Conservation (phyloP, 2,329 filamentous ascomycete species). For the Sclerotinia sclerotiorum region DNA sequence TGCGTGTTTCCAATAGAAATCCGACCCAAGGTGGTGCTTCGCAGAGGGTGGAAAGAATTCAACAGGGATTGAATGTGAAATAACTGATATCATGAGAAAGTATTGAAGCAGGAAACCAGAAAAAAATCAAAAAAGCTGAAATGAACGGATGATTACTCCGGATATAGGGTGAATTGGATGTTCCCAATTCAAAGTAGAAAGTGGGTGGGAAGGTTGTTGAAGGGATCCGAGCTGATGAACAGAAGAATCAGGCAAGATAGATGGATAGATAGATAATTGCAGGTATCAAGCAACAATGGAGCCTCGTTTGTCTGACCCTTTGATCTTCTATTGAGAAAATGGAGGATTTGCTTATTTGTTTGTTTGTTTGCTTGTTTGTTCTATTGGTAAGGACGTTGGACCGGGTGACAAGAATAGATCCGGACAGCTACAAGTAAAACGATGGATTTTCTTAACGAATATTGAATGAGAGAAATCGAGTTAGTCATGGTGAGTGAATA, state of each 20-base stretch:
- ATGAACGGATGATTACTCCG: neutral
- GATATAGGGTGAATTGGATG: neutral
- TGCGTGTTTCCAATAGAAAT: neutral
- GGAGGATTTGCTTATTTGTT: too few relatives aligned
- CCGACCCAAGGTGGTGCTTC: neutral
- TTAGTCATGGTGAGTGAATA: neutral
- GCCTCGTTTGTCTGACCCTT: slow-evolving; percentile 16
- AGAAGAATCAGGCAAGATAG: too few relatives aligned
- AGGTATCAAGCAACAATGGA: neutral
- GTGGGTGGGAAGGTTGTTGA: neutral
- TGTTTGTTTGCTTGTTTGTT: neutral
- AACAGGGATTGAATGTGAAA: neutral
- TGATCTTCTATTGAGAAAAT: neutral
- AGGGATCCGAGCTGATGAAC: slow-evolving; percentile 12
- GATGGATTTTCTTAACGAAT: too few relatives aligned
- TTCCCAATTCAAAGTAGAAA: neutral
- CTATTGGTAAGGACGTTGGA: neutral
- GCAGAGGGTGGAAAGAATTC: neutral
- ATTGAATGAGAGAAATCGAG: neutral
- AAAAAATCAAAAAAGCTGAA: neutral
- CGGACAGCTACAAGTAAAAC: neutral
- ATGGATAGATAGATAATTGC: too few relatives aligned
- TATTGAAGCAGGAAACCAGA: neutral
- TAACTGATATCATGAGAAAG: slow-evolving; percentile 6
- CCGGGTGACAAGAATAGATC: neutral